These are phyloP conservation scores for Russula abietina DNA, from an alignment of 768 basidiomycete species.

Conservation along the genomic window DNA sequence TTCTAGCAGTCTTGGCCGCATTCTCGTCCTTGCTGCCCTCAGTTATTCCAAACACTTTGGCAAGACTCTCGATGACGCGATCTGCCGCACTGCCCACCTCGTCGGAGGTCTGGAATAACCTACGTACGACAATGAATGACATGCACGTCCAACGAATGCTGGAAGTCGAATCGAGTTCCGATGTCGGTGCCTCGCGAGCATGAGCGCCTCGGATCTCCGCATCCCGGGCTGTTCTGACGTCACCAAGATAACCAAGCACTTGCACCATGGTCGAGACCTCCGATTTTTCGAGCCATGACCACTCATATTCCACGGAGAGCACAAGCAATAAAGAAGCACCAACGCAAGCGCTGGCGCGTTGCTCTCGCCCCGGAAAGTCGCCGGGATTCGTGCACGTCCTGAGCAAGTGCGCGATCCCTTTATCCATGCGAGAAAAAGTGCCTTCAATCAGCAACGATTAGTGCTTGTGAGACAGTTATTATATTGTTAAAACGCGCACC, in stretches of 20 bases:
- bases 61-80: neutral
- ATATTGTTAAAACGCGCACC: neutral
- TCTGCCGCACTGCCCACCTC: neutral
- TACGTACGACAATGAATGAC: neutral
- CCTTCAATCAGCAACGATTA: neutral
- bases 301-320: neutral
- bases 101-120: neutral
- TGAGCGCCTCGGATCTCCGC: neutral
- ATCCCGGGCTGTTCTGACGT: neutral
- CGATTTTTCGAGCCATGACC: neutral
- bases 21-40: neutral
- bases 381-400: neutral
- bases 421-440: neutral
- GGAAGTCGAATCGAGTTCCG: neutral
- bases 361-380: neutral
- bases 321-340: neutral
- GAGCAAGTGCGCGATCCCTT: neutral
- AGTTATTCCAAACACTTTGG: neutral
- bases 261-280: neutral
- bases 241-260: neutral
- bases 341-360: neutral
- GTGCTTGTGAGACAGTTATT: neutral
- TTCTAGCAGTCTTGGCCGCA: neutral
- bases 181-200: neutral
- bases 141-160: neutral